These are phyloP conservation scores for Calonectria pauciramosa DNA, from an alignment of 2,329 filamentous ascomycete species.

Conservation along the genomic window DNA sequence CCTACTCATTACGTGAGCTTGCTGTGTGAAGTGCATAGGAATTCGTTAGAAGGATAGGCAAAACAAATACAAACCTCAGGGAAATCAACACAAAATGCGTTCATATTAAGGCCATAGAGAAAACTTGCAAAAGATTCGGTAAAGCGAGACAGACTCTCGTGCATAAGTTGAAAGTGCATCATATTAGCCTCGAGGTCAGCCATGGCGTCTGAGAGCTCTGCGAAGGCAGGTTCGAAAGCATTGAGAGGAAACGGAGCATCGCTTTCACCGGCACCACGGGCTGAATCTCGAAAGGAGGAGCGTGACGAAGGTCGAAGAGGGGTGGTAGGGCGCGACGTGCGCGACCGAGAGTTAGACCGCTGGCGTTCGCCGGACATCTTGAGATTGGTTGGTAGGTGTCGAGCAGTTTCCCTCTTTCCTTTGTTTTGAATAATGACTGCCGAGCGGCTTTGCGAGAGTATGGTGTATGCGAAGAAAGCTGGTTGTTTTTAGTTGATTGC, in stretches of 20 bases:
- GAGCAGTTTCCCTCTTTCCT: neutral
- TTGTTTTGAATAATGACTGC: neutral
- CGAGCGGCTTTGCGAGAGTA: neutral
- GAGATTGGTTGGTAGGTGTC: neutral
- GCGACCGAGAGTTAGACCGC: conserved; percentile 72
- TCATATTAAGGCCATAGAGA: conserved; percentile 97
- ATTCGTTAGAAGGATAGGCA: neutral
- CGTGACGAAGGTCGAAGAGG: conserved; percentile 92
- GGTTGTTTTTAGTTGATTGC: neutral
- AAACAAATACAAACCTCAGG: conserved; percentile 75
- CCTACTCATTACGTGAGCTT: conserved; percentile 61
- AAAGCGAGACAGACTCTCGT: conserved; percentile 93
- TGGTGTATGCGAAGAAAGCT: neutral
- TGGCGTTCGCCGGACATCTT: conserved; percentile 47
- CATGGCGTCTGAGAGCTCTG: conserved; percentile 93
- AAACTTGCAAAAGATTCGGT: conserved; percentile 97
- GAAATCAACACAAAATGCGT: conserved; percentile 98
- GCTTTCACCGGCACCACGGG: conserved; percentile 65
- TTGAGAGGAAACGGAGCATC: conserved; percentile 79
- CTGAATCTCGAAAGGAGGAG: conserved; percentile 86
- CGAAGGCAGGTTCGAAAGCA: conserved; percentile 88
- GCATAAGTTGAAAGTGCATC: conserved; percentile 97
- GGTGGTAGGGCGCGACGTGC: conserved; percentile 86
- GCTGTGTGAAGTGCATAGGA: neutral
- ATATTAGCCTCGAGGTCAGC: conserved; percentile 97